Conservation (phyloP, 2,329 filamentous ascomycete species). For the Diaporthe sp. region DNA sequence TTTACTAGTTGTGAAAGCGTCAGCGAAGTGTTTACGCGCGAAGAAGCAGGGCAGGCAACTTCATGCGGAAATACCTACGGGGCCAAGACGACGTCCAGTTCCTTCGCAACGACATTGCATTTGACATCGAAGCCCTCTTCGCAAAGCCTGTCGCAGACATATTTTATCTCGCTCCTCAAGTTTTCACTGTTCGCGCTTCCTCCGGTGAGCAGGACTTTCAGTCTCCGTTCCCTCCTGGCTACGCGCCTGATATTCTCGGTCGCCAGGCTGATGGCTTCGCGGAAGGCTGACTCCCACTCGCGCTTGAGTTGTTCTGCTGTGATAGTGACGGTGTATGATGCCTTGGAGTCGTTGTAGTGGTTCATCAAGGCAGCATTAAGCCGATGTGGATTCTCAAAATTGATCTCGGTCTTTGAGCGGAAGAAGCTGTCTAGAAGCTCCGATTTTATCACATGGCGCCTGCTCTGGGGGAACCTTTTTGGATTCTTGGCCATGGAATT, state of each 20-base stretch:
- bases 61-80: not conserved
- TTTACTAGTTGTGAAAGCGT: not conserved
- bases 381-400: not conserved
- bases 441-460: not conserved
- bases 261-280: not conserved
- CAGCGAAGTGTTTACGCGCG: no score
- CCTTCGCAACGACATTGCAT: not conserved
- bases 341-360: not conserved
- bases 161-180: not conserved
- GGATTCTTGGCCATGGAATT: not conserved
- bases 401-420: not conserved
- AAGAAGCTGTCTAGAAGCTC: not conserved
- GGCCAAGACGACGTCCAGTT: not conserved
- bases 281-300: slow-evolving; percentile 9
- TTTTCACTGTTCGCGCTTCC: not conserved
- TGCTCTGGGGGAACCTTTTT: not conserved
- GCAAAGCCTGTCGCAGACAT: not conserved
- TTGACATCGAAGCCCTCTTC: not conserved
- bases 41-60: no score
- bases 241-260: not conserved
- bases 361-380: not conserved
- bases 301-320: not conserved
- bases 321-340: not conserved
- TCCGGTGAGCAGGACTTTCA: not conserved
- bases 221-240: not conserved